Conservation (phyloP, 805 yeast species). For the Saccharomycopsis javanensis region DNA sequence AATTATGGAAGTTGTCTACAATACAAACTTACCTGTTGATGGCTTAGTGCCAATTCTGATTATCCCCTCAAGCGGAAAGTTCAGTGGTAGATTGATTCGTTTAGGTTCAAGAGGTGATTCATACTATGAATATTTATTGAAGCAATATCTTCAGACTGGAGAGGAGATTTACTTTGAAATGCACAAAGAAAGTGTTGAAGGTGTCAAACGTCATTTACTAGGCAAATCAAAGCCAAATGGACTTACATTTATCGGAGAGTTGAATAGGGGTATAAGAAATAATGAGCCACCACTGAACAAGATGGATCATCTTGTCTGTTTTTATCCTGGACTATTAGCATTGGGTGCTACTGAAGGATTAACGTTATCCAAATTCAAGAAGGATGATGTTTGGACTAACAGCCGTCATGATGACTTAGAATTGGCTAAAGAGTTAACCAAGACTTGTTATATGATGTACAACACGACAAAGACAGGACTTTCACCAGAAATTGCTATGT, state of each 20-base stretch:
- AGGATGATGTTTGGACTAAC: constrained; percentile 46
- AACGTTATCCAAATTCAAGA: constrained; percentile 44
- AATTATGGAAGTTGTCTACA: constrained; percentile 61
- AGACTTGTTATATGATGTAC: constrained; percentile 81
- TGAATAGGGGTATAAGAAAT: constrained; percentile 47
- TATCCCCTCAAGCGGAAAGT: constrained; percentile 63
- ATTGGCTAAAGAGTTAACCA: constrained; percentile 64
- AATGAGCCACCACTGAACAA: constrained; percentile 50
- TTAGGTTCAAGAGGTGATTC: constrained; percentile 91
- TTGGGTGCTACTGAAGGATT: constrained; percentile 81
- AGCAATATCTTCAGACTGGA: constrained; percentile 75
- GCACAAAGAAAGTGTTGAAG: constrained; percentile 69
- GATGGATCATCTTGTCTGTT: constrained; percentile 92
- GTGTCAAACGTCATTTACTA: constrained; percentile 62
- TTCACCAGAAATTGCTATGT: constrained; percentile 82
- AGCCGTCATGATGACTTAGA: constrained; percentile 52
- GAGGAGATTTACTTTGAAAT: constrained; percentile 56
- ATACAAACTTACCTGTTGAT: constrained; percentile 44
- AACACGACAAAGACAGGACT: constrained; percentile 65
- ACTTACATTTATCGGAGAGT: constrained; percentile 68
- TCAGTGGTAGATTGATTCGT: constrained; percentile 55
- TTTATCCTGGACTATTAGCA: constrained; percentile 81
- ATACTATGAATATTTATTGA: constrained; percentile 79
- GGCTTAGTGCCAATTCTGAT: constrained; percentile 82
- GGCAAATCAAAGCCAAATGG: constrained; percentile 51